phyloP scores from a whole-genome alignment of 768 basidiomycete genomes.

The Dictyophora rubrovolvata region DNA sequence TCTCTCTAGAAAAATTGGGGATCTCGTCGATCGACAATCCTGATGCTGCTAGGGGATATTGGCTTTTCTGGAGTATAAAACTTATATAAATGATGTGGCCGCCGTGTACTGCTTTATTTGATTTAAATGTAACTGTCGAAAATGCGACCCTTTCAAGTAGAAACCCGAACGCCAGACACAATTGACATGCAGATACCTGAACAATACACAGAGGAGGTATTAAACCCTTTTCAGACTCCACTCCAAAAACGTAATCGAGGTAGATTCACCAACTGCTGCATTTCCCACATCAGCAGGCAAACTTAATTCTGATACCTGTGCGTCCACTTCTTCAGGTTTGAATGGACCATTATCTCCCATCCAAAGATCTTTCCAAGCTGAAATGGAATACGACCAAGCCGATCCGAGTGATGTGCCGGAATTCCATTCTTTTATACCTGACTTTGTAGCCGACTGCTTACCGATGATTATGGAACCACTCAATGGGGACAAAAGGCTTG shows the following conservation, averaged over 20 bases:
- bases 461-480: slow-evolving; percentile 15
- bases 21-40: background rate
- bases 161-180: no score
- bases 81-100: background rate
- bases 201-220: background rate
- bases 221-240: slow-evolving; percentile 7
- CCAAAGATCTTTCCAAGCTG: slow-evolving; percentile 26
- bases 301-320: background rate
- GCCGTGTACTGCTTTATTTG: no score
- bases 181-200: no score
- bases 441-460: slow-evolving; percentile 3
- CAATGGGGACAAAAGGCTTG: slow-evolving; percentile 8
- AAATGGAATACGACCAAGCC: background rate
- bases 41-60: background rate
- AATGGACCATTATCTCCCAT: slow-evolving; percentile 16
- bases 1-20: background rate
- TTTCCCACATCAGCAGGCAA: background rate
- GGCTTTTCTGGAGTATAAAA: slow-evolving; percentile 3
- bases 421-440: background rate
- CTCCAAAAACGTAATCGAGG: background rate
- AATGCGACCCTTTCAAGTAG: no score
- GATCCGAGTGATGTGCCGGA: background rate
- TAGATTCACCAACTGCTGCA: background rate
- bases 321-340: slow-evolving; percentile 5
- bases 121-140: no score